Conservation (phyloP, 2,329 filamentous ascomycete species). For the Sporothrix variecibatus region DNA sequence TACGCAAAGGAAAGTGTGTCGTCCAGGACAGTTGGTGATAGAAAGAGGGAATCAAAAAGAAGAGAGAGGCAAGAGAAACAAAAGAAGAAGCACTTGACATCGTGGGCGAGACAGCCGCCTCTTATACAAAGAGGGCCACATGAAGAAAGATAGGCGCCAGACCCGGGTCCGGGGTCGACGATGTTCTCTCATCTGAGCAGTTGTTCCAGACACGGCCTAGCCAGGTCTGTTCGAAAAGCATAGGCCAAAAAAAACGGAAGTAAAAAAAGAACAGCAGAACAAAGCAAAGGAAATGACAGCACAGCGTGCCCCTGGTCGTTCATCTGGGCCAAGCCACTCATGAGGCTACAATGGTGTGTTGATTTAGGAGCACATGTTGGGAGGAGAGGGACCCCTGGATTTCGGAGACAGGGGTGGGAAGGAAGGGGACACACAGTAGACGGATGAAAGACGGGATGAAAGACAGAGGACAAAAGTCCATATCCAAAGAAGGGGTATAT, state of each 20-base stretch:
- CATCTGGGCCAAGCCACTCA: conserved; percentile 19
- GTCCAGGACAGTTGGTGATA: conserved; percentile 17
- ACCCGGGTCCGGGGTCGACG: conserved; percentile 8
- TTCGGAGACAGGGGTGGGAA: background rate
- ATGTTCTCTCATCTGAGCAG: conserved; percentile 11
- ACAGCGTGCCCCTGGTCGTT: conserved; percentile 10
- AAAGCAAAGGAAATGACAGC: conserved; percentile 21
- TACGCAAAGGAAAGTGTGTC: conserved; percentile 3
- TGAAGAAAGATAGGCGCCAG: conserved; percentile 15
- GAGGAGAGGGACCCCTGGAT: background rate
- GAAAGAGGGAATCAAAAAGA: background rate
- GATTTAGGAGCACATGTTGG: background rate
- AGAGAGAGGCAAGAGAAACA: background rate
- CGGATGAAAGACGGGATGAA: conserved; percentile 10
- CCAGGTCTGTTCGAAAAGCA: background rate
- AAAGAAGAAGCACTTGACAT: conserved; percentile 5
- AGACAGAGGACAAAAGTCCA: background rate
- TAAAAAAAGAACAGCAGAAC: conserved; percentile 4
- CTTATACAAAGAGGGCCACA: conserved; percentile 9
- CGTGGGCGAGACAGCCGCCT: conserved; percentile 10
- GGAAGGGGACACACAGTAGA: background rate
- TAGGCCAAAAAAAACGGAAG: background rate
- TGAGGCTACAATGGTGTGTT: conserved; percentile 14
- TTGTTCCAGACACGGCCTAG: background rate
- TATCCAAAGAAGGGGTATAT: background rate